Evolutionary conservation across 805 yeast genomes (phyloP).

Genomic region (Saturnispora zaruensis): DNA sequence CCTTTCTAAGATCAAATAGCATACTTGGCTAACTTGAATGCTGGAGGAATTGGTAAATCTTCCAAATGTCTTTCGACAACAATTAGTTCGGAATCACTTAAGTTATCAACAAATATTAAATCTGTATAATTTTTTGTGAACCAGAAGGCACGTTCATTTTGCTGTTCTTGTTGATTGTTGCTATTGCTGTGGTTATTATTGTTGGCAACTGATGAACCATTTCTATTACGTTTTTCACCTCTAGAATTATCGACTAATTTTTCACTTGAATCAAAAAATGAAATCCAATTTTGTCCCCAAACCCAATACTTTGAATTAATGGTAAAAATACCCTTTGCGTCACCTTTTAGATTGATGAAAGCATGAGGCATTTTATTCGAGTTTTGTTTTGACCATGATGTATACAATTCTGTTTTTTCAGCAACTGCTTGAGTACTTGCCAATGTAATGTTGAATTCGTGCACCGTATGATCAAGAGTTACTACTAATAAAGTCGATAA

Average conservation of each 20-base stretch:
- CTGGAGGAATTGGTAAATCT: constrained; percentile 47
- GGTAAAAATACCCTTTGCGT: constrained; percentile 63
- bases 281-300: constrained; percentile 81
- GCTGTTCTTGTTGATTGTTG: constrained; percentile 12
- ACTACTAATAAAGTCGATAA: constrained; percentile 47
- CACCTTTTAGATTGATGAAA: constrained; percentile 48
- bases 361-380: constrained; percentile 66
- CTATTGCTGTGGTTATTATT: constrained; percentile 8
- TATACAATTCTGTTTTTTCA: constrained; percentile 31
- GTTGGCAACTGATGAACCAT: constrained; percentile 18
- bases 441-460: constrained; percentile 47
- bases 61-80: constrained; percentile 71
- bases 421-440: constrained; percentile 1
- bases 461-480: constrained; percentile 65
- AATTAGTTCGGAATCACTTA: constrained; percentile 48
- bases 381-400: constrained; percentile 75
- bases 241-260: constrained; percentile 2
- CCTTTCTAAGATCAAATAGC: constrained; percentile 13
- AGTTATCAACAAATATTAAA: constrained; percentile 49
- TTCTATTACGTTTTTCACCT: constrained; percentile 28
- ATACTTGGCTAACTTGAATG: constrained; percentile 54
- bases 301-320: constrained; percentile 54
- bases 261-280: constrained; percentile 51
- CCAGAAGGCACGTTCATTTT: constrained; percentile 51
- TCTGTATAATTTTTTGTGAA: constrained; percentile 69